These are phyloP conservation scores for Monosporascus ibericus DNA, from an alignment of 2,329 filamentous ascomycete species.

Conservation along the genomic window DNA sequence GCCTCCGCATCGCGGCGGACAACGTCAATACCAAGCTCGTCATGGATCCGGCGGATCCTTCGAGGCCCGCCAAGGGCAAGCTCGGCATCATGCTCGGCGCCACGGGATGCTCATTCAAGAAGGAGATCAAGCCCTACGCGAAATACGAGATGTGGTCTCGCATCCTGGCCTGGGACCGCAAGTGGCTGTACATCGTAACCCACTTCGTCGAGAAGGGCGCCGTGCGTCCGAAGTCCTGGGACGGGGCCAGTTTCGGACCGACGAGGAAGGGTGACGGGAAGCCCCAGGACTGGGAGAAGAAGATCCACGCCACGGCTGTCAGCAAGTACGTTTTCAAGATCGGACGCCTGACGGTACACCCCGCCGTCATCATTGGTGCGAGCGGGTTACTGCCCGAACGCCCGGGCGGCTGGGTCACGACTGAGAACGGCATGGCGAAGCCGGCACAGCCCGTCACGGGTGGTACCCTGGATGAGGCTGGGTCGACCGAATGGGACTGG, in stretches of 20 bases:
- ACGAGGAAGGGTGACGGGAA: conserved; percentile 28
- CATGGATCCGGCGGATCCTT: conserved; percentile 37
- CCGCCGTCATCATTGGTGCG: conserved; percentile 66
- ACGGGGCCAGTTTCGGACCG: conserved; percentile 36
- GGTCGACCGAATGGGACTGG: conserved; percentile 50
- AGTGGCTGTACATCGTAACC: conserved; percentile 73
- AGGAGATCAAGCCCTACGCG: conserved; percentile 65
- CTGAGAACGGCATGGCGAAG: conserved; percentile 24
- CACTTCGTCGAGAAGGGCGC: conserved; percentile 63
- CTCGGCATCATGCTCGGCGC: conserved; percentile 65
- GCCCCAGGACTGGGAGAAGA: conserved; percentile 49
- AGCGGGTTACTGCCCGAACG: conserved; percentile 69
- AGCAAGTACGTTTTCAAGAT: conserved; percentile 82
- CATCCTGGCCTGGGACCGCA: conserved; percentile 69
- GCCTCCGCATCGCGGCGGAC: conserved; percentile 44
- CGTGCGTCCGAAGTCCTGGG: conserved; percentile 49
- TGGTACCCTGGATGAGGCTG: conserved; percentile 29
- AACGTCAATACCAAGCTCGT: conserved; percentile 47
- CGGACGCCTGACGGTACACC: conserved; percentile 76
- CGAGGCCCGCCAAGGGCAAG: conserved; percentile 41
- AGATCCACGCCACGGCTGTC: conserved; percentile 64
- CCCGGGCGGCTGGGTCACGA: conserved; percentile 58
- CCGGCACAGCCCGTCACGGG: conserved; percentile 23
- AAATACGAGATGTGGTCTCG: conserved; percentile 69
- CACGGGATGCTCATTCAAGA: conserved; percentile 67